Conservation (phyloP, 2,329 filamentous ascomycete genomes). For the Penicillium sp. region DNA sequence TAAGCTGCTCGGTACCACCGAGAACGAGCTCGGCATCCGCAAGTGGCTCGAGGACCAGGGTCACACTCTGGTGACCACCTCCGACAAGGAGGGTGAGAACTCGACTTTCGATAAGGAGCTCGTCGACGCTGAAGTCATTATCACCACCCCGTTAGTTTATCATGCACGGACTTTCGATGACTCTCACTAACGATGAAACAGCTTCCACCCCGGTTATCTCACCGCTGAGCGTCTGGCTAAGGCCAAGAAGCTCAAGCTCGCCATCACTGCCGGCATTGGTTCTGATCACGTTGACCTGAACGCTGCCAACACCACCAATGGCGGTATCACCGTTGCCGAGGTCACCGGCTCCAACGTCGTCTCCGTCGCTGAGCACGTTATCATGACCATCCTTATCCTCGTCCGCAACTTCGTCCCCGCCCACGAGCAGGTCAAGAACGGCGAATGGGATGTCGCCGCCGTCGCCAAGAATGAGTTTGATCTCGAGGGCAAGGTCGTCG, state of each 20-base stretch:
- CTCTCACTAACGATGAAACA: background rate
- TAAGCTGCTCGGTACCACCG: constrained; percentile 85
- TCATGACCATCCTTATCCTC: constrained; percentile 97
- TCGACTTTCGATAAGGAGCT: constrained; percentile 95
- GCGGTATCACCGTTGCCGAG: constrained; percentile 93
- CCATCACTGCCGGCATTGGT: constrained; percentile 94
- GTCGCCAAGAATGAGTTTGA: constrained; percentile 99
- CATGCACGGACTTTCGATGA: no score
- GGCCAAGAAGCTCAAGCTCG: constrained; percentile 98
- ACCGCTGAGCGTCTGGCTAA: constrained; percentile 93
- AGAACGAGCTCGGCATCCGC: constrained; percentile 96
- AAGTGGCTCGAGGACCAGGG: constrained; percentile 98
- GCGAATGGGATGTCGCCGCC: constrained; percentile 93
- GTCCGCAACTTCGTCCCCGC: constrained; percentile 98
- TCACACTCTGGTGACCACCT: constrained; percentile 94
- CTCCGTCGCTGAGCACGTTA: constrained; percentile 96
- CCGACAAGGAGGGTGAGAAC: constrained; percentile 92
- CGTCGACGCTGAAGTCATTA: constrained; percentile 96
- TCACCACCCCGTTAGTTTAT: constrained; percentile 70
- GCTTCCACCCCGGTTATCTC: constrained; percentile 96
- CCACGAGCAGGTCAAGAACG: constrained; percentile 84
- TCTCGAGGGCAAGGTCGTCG: constrained; percentile 94
- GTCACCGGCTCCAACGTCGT: constrained; percentile 98
- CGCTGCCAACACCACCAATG: constrained; percentile 97
- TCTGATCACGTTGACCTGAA: constrained; percentile 98